phyloP scores from a whole-genome alignment of 176 grass and related monocot species.

The Lolium rigidum region DNA sequence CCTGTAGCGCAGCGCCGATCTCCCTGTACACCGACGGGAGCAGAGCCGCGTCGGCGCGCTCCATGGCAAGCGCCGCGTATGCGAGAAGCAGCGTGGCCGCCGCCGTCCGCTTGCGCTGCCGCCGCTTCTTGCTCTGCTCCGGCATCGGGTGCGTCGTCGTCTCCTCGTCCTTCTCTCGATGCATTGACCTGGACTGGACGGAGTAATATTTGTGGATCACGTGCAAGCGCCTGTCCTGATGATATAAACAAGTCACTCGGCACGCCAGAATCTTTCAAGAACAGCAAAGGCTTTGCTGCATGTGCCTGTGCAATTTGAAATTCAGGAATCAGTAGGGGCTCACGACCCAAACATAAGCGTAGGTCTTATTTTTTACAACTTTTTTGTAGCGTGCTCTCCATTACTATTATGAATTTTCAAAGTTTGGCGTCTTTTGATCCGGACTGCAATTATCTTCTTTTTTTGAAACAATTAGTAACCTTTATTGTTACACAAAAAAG shows the following conservation, averaged over 20 bases:
- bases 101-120: constrained; percentile 9
- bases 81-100: constrained; percentile 61
- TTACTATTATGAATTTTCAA: too few relatives aligned
- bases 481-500: too few relatives aligned
- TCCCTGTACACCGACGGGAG: constrained; percentile 86
- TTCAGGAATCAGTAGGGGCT: too few relatives aligned
- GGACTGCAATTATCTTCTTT: too few relatives aligned
- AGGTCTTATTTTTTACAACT: too few relatives aligned
- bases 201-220: not conserved
- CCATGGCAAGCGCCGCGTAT: constrained; percentile 78
- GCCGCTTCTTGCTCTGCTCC: constrained; percentile 33
- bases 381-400: too few relatives aligned
- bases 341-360: too few relatives aligned
- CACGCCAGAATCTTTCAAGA: too few relatives aligned
- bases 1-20: constrained; percentile 68
- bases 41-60: constrained; percentile 86
- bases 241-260: not conserved
- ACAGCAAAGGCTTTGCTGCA: too few relatives aligned
- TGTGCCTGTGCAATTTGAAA: too few relatives aligned
- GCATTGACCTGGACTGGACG: not conserved
- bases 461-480: too few relatives aligned
- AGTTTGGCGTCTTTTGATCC: too few relatives aligned
- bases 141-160: constrained; percentile 18
- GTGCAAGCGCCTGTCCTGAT: not conserved
- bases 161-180: not conserved